Evolutionary conservation across 176 grass and related monocot genomes (phyloP), one percentile per base, ranked within the genome.

Genomic region (Areca catechu): DNA sequence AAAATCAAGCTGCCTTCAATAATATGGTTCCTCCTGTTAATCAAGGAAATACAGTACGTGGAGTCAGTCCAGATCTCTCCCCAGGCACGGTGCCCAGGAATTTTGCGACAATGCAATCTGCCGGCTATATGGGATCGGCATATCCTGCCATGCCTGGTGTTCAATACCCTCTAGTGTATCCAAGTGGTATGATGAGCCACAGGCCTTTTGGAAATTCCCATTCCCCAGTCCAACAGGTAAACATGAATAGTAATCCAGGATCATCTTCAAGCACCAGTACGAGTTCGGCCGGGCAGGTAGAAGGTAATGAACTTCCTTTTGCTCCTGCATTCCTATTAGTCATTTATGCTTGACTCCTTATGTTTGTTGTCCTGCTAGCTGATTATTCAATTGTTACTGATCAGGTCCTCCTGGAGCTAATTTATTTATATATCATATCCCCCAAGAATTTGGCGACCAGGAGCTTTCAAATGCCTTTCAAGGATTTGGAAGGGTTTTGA

Each of bases 351-450:
- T 7, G 34, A 2, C 34, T 43, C 9, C 10, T 10, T 12, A 43
- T 43, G 34, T 43, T 43, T 43, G 2, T 14, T 43, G 34, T 43
- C 34, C 10, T 43, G 34, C 27, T 19, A 21, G 27, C 20, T 55
- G 25, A 34, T 55, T 23, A 24, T 19, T 1, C 15, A 65, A 50
- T 34, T 37, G 50, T 71, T 47, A 74, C 71, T 57, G 27, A 2
- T 85, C 62, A 90, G 87, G 87, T 24, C 87, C 87, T 76, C 87
- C 87, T 56, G 87, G 87, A 79, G 87, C 87, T 48, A 90, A 90
- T 77, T 77, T 90, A 59, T 90, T 90, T 76, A 90, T 90, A 50
- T 90, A 90, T 54, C 87, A 90, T 59, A 90, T 90, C 67, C 87
- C 87, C 22, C 87, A 90, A 76, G 79, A 86, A 15, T 90, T 62